These are phyloP conservation scores for Hyaloraphidium curvatum DNA, from an alignment of 192 early-diverging fungal genomes.

Conservation along the genomic window DNA sequence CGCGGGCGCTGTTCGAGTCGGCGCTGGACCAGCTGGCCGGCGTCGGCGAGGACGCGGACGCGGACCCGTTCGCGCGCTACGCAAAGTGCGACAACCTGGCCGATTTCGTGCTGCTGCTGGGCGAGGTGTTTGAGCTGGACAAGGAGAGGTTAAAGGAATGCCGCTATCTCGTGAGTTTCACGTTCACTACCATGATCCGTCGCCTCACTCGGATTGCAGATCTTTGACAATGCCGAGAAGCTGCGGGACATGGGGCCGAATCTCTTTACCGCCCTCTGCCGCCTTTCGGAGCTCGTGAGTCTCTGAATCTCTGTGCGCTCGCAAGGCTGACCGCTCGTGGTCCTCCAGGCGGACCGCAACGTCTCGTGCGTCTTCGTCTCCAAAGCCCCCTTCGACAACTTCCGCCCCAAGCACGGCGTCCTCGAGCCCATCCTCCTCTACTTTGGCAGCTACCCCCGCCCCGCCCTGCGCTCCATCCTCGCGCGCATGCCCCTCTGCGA, in stretches of 20 bases:
- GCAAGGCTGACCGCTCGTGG: neutral
- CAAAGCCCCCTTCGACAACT: slow-evolving; percentile 55
- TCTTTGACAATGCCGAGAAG: slow-evolving; percentile 63
- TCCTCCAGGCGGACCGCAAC: slow-evolving; percentile 21
- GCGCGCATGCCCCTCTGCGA: neutral
- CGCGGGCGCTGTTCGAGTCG: slow-evolving; percentile 59
- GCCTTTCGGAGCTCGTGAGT: slow-evolving; percentile 47
- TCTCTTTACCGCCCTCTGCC: slow-evolving; percentile 45
- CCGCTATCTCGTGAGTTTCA: neutral
- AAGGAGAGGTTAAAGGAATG: neutral
- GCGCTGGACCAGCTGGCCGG: slow-evolving; percentile 43
- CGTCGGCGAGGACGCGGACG: slow-evolving; percentile 12
- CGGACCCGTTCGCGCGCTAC: slow-evolving; percentile 24
- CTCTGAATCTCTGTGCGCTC: neutral
- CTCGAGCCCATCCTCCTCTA: slow-evolving; percentile 29
- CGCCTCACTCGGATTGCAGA: slow-evolving; percentile 21
- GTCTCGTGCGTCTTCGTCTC: slow-evolving; percentile 55
- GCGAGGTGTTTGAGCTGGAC: neutral
- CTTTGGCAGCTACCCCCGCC: neutral
- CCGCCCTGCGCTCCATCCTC: neutral
- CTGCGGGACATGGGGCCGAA: slow-evolving; percentile 47
- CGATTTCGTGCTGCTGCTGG: slow-evolving; percentile 39
- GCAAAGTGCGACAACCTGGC: slow-evolving; percentile 42
- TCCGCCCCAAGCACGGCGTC: slow-evolving; percentile 39
- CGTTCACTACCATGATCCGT: neutral